Evolutionary conservation across 768 basidiomycete genomes (phyloP).

Genomic region (Boletus pseudopeckii): DNA sequence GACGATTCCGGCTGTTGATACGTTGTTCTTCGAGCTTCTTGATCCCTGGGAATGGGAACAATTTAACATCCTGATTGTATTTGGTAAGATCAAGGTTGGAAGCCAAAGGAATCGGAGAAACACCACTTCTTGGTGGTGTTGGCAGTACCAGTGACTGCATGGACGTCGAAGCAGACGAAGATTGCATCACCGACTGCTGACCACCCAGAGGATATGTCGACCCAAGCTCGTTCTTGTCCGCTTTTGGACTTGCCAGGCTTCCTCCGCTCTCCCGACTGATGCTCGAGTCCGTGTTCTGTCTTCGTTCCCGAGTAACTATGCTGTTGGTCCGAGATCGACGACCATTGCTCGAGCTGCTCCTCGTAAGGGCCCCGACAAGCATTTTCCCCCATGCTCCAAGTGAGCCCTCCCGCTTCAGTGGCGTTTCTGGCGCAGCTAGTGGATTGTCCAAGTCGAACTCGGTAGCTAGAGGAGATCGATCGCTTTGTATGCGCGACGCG

Average conservation of each 20-base stretch:
- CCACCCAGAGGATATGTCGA: constrained; percentile 39
- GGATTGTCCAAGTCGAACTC: constrained; percentile 52
- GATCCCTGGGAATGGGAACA: constrained; percentile 90
- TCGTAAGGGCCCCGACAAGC: constrained; percentile 60
- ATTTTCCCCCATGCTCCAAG: constrained; percentile 66
- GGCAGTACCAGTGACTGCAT: constrained; percentile 60
- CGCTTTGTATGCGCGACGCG: constrained; percentile 56
- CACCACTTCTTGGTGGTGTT: constrained; percentile 51
- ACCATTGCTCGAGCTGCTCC: constrained; percentile 63
- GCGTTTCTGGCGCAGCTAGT: constrained; percentile 39
- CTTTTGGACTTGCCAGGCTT: constrained; percentile 61
- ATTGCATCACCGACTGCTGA: constrained; percentile 54
- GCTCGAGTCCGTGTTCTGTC: constrained; percentile 69
- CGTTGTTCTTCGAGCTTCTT: constrained; percentile 73
- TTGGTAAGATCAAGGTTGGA: constrained; percentile 67
- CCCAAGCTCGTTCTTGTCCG: constrained; percentile 47
- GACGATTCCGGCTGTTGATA: constrained; percentile 48
- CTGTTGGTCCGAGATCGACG: constrained; percentile 80
- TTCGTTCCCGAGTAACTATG: constrained; percentile 60
- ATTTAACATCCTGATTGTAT: constrained; percentile 66
- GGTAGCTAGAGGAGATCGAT: constrained; percentile 52
- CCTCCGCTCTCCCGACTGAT: constrained; percentile 74
- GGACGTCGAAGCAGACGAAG: constrained; percentile 63
- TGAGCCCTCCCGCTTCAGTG: constrained; percentile 57
- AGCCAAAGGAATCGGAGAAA: constrained; percentile 76